phyloP scores from a whole-genome alignment of 192 early-diverging fungal species.

The Podila epigama region DNA sequence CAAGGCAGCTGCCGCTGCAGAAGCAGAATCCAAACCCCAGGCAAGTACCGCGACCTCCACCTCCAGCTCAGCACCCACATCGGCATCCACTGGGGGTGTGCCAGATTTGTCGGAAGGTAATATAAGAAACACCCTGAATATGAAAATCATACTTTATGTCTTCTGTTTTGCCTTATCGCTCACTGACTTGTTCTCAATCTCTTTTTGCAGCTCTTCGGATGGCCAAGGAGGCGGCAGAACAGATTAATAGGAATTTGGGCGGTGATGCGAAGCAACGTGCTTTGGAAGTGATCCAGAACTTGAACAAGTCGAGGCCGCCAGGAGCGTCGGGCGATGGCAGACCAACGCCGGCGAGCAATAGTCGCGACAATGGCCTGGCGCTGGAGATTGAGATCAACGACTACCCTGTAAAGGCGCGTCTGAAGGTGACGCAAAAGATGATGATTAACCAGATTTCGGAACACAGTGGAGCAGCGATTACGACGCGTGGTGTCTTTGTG shows the following conservation, averaged over 20 bases:
- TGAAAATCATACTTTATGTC: background rate
- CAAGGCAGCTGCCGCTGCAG: slow-evolving; percentile 38
- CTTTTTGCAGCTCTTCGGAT: slow-evolving; percentile 14
- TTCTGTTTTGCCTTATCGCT: background rate
- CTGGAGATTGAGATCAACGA: slow-evolving; percentile 98
- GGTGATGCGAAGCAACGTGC: slow-evolving; percentile 37
- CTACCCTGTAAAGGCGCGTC: slow-evolving; percentile 93
- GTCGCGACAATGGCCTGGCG: slow-evolving; percentile 62
- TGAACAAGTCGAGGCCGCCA: slow-evolving; percentile 51
- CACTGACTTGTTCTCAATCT: background rate
- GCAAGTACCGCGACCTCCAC: too few relatives aligned
- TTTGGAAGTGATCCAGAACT: slow-evolving; percentile 39
- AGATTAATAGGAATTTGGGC: slow-evolving; percentile 18
- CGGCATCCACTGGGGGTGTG: slow-evolving; percentile 1
- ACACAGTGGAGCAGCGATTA: slow-evolving; percentile 93
- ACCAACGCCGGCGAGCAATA: slow-evolving; percentile 17
- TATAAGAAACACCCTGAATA: background rate
- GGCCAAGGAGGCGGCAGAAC: slow-evolving; percentile 47
- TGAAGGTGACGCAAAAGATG: slow-evolving; percentile 94
- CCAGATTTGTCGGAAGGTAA: slow-evolving; percentile 27
- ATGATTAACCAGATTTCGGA: slow-evolving; percentile 91
- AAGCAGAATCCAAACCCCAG: slow-evolving; percentile 12
- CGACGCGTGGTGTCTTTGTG: slow-evolving; percentile 91
- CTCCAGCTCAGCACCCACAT: background rate
- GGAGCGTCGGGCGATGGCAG: background rate